phyloP scores from a whole-genome alignment of 257 asterid genomes.

The Cruciata laevipes region DNA sequence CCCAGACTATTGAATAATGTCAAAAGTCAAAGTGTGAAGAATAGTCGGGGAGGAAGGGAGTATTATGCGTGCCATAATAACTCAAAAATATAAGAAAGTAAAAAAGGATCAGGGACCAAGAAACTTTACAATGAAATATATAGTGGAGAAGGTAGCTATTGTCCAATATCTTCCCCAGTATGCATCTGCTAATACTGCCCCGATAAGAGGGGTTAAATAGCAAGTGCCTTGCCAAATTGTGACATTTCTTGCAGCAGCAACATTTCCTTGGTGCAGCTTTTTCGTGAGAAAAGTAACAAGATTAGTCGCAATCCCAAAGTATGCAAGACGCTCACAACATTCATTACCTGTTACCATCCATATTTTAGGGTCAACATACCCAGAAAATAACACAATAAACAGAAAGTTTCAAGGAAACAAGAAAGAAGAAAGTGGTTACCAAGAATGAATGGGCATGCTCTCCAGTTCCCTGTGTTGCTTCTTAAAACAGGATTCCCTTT shows the following conservation, averaged over 20 bases:
- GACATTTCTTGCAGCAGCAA: conserved; percentile 89
- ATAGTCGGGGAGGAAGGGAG: too few relatives aligned
- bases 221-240: conserved; percentile 99
- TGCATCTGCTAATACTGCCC: conserved; percentile 95
- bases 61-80: conserved; percentile 5
- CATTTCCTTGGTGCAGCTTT: conserved; percentile 83
- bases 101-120: not conserved
- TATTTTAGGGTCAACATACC: conserved; percentile 15
- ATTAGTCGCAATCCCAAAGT: conserved; percentile 89
- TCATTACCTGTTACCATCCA: conserved; percentile 67
- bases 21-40: too few relatives aligned
- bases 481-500: conserved; percentile 83
- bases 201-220: conserved; percentile 83
- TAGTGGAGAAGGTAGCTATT: conserved; percentile 86
- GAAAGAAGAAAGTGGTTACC: conserved; percentile 30
- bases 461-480: conserved; percentile 94
- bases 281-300: conserved; percentile 86
- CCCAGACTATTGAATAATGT: too few relatives aligned
- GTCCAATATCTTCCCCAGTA: conserved; percentile 99
- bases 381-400: not conserved
- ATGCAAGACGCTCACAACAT: conserved; percentile 95
- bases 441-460: conserved; percentile 90
- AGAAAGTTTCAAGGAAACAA: not conserved
- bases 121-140: conserved; percentile 65
- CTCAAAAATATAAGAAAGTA: not conserved